phyloP scores from a whole-genome alignment of 305 asterid genomes.

The Solanum aculeatissimum region DNA sequence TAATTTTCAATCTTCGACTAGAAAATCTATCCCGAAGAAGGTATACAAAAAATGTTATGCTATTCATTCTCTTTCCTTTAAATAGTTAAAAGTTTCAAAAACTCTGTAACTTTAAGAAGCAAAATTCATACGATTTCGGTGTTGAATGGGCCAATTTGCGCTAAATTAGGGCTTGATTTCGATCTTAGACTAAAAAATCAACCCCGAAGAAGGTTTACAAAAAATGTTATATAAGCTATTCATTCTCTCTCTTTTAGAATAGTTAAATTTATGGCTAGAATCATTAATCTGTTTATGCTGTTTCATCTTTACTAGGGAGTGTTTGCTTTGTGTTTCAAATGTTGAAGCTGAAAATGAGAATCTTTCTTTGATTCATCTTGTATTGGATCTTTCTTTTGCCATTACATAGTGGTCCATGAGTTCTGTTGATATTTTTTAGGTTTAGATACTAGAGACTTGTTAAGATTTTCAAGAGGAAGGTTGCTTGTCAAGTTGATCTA shows the following conservation, averaged over 20 bases:
- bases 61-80: neutral
- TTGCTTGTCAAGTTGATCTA: neutral
- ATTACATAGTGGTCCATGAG: neutral
- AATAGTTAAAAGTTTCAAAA: neutral
- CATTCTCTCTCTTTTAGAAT: neutral
- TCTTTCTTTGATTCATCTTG: neutral
- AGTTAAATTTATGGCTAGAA: neutral
- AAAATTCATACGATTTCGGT: neutral
- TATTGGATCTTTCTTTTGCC: neutral
- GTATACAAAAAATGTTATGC: neutral
- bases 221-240: neutral
- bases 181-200: neutral
- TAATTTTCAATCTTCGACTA: neutral
- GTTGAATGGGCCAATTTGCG: neutral
- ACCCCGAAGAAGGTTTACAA: neutral
- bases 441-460: neutral
- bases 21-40: neutral
- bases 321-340: neutral
- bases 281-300: too few relatives aligned
- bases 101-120: neutral
- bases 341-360: neutral
- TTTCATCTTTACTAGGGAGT: too few relatives aligned
- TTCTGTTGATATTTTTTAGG: neutral
- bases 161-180: neutral
- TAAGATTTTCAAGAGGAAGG: neutral